Evolutionary conservation across 1,284 basidiomycete genomes (phyloP).

Genomic region (Porodaedalea pini): DNA sequence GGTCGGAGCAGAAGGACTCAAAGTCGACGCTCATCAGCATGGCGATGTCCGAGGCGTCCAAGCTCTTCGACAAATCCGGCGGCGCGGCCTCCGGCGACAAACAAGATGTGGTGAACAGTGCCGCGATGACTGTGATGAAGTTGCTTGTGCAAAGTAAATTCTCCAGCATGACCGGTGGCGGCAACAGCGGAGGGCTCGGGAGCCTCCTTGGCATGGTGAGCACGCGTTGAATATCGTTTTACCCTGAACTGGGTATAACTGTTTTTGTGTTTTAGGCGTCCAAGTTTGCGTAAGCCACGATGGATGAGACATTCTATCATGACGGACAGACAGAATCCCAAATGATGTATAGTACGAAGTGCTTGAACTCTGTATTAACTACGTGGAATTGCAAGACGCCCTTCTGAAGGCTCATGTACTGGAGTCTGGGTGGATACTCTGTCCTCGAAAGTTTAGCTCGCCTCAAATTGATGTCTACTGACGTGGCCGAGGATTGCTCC

Average conservation of each 20-base stretch:
- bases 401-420: background rate
- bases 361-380: background rate
- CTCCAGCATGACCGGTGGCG: slow-evolving; percentile 47
- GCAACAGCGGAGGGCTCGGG: slow-evolving; percentile 62
- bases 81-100: slow-evolving; percentile 68
- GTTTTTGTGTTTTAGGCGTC: slow-evolving; percentile 35
- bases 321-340: background rate
- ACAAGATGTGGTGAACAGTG: slow-evolving; percentile 78
- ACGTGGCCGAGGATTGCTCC: too few species aligned
- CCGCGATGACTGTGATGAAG: slow-evolving; percentile 83
- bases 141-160: slow-evolving; percentile 68
- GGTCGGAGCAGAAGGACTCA: slow-evolving; percentile 42
- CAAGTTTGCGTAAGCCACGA: slow-evolving; percentile 35
- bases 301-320: too few species aligned
- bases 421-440: too few species aligned
- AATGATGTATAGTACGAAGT: background rate
- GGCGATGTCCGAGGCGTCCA: slow-evolving; percentile 77
- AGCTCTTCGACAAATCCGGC: slow-evolving; percentile 68
- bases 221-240: background rate
- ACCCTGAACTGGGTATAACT: background rate
- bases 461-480: too few species aligned
- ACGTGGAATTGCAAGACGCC: background rate
- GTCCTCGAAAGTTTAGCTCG: background rate
- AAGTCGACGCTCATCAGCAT: slow-evolving; percentile 69
- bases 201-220: slow-evolving; percentile 52